These are phyloP conservation scores for Dipodascus geniculatus DNA, from an alignment of 805 yeast genomes.

Conservation along the genomic window DNA sequence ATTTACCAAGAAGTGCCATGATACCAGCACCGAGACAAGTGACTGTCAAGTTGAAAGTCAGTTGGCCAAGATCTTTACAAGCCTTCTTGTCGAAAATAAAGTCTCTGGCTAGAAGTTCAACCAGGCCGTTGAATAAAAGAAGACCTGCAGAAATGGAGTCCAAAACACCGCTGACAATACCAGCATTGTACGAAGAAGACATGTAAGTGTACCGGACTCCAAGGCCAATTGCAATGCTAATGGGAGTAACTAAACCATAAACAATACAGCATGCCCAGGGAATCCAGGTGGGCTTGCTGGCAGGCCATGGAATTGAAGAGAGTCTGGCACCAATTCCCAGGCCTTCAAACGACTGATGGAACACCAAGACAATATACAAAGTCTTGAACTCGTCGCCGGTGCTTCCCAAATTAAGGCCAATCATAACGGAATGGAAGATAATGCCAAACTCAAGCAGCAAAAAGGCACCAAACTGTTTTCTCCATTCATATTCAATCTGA, in stretches of 20 bases:
- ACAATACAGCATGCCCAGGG: slow-evolving; percentile 42
- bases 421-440: slow-evolving; percentile 62
- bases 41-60: slow-evolving; percentile 30
- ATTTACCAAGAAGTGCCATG: slow-evolving; percentile 66
- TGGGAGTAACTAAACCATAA: slow-evolving; percentile 53
- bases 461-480: slow-evolving; percentile 32
- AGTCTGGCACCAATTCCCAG: slow-evolving; percentile 66
- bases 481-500: slow-evolving; percentile 12
- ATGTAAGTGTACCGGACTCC: slow-evolving; percentile 53
- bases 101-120: slow-evolving; percentile 66
- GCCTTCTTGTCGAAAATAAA: slow-evolving; percentile 38
- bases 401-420: slow-evolving; percentile 58
- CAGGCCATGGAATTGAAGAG: slow-evolving; percentile 47
- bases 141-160: slow-evolving; percentile 67
- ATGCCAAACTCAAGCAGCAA: slow-evolving; percentile 61
- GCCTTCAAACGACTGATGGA: slow-evolving; percentile 75
- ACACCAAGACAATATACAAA: slow-evolving; percentile 51
- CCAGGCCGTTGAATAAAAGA: slow-evolving; percentile 58
- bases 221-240: slow-evolving; percentile 61
- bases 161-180: slow-evolving; percentile 49
- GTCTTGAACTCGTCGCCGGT: slow-evolving; percentile 53
- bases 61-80: slow-evolving; percentile 31
- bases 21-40: slow-evolving; percentile 49
- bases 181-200: slow-evolving; percentile 41
- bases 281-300: slow-evolving; percentile 28